Percentiles rank a stretch among this genome's conserved stretches.
These are phyloP conservation scores for Jamesozyma piceae DNA, from an alignment of 805 yeast species.

Conservation along the genomic window DNA sequence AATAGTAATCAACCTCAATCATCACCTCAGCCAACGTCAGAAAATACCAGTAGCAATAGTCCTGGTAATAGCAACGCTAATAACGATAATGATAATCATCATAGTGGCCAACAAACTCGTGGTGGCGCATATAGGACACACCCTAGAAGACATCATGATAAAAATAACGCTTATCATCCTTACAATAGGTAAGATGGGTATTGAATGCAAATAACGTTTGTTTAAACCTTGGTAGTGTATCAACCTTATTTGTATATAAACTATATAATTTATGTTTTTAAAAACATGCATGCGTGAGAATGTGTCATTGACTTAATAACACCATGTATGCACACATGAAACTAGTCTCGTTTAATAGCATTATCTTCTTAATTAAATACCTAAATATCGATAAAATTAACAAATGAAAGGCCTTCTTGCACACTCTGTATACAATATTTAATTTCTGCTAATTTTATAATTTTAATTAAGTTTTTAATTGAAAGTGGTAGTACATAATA, in stretches of 20 bases:
- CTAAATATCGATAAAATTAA: too few relatives aligned
- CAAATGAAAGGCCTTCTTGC: too few relatives aligned
- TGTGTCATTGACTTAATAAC: too few relatives aligned
- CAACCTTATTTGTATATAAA: too few relatives aligned
- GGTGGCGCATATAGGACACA: not conserved
- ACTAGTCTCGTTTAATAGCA: too few relatives aligned
- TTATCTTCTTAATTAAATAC: too few relatives aligned
- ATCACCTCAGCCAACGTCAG: constrained; percentile 9
- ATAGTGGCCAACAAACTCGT: not conserved
- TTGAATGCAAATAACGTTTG: too few relatives aligned
- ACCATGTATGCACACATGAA: too few relatives aligned
- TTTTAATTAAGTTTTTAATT: constrained; percentile 1
- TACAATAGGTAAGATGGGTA: constrained; percentile 1
- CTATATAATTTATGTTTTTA: too few relatives aligned
- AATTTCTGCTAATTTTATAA: not conserved
- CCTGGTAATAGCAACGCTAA: constrained; percentile 6
- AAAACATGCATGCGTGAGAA: too few relatives aligned
- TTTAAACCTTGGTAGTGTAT: too few relatives aligned
- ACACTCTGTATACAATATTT: too few relatives aligned
- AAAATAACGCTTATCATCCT: constrained; percentile 2
- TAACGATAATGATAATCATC: constrained; percentile 21
- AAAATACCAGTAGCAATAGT: constrained; percentile 17
- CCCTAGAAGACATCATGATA: constrained; percentile 6
- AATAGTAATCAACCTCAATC: constrained; percentile 4
- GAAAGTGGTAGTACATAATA: constrained; percentile 1